Evolutionary conservation across 1,284 basidiomycete genomes (phyloP), one percentile per base, ranked within the genome.

Genomic region (Moesziomyces aphidis): DNA sequence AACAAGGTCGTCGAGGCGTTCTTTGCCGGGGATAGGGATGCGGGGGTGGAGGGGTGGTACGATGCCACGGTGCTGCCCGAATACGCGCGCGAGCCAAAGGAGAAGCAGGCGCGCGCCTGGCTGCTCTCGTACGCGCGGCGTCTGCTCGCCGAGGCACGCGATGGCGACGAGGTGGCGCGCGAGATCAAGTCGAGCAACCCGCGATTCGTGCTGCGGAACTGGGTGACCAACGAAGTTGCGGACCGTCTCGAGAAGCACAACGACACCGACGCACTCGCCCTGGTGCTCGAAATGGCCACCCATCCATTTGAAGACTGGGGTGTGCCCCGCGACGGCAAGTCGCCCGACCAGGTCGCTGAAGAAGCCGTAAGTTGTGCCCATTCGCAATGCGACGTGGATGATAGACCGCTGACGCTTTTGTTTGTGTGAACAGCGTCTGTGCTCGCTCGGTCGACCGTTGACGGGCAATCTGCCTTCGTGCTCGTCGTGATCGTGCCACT

Each of bases 341-440:
- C 85, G 86, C 64, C 84, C n/a, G 68, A 75, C 39, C 88, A 86
- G 85, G 77, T 90, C 89, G 84, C 88, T 88, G 28, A 88, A 86
- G 69, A 89, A 89, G 88, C 89, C 89, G 88, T 89, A 67, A 72
- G 87, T 82, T 9, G 1, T 7, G n/a, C 42, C 15, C 11, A 31
- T 36, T 21, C 50, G 26, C 11, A 13, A 9, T 10, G 31, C 2
- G 31, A 3, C 13, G 31, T 34, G 31, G 31, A 34, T 2, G 31
- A 34, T 34, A 34, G 31, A 34, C 46, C 8, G 43, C 49, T 59
- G 43, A 51, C 50, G 21, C 11, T 19, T 21, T 26, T 6, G 34
- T 46, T n/a, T 50, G n/a, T 10, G 21, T 47, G 28, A 4, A 26
- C 52, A 52, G 67, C 52, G 78, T 3, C 54, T 79, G 49, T 79